Evolutionary conservation across 805 yeast genomes (phyloP).

Genomic region (Metschnikowia picachoensis): DNA sequence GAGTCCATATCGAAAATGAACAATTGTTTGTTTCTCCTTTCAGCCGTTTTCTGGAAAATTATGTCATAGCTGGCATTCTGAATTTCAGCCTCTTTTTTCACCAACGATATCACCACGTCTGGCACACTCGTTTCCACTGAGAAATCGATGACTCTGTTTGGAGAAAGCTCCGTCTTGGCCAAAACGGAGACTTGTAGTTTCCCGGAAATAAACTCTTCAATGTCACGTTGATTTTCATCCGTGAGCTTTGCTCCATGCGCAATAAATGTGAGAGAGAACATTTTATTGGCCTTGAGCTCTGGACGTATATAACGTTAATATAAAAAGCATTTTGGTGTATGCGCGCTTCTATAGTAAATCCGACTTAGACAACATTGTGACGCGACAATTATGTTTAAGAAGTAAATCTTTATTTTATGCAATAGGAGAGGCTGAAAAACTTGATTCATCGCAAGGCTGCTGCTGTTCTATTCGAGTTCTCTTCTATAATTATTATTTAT

Average conservation of each 20-base stretch:
- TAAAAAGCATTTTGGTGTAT: not conserved
- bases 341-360: slow-evolving; percentile 3
- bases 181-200: slow-evolving; percentile 11
- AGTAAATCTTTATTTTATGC: too few relatives aligned
- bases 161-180: slow-evolving; percentile 14
- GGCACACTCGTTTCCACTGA: slow-evolving; percentile 14
- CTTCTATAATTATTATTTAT: too few relatives aligned
- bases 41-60: slow-evolving; percentile 25
- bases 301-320: not conserved
- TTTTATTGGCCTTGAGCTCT: not conserved
- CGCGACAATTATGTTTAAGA: too few relatives aligned
- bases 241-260: slow-evolving; percentile 14
- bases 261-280: slow-evolving; percentile 18
- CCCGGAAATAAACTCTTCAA: slow-evolving; percentile 11
- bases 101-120: slow-evolving; percentile 9
- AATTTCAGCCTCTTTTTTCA: slow-evolving; percentile 12
- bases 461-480: too few relatives aligned
- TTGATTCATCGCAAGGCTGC: too few relatives aligned
- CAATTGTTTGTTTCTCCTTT: slow-evolving; percentile 44
- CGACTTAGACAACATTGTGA: not conserved
- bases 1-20: slow-evolving; percentile 98
- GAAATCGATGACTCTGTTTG: slow-evolving; percentile 19
- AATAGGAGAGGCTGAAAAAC: too few relatives aligned
- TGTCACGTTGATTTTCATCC: slow-evolving; percentile 7
- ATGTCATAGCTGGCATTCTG: slow-evolving; percentile 23